Conservation (phyloP, 148 eudicot species). For the Rhododendron mucronatum region DNA sequence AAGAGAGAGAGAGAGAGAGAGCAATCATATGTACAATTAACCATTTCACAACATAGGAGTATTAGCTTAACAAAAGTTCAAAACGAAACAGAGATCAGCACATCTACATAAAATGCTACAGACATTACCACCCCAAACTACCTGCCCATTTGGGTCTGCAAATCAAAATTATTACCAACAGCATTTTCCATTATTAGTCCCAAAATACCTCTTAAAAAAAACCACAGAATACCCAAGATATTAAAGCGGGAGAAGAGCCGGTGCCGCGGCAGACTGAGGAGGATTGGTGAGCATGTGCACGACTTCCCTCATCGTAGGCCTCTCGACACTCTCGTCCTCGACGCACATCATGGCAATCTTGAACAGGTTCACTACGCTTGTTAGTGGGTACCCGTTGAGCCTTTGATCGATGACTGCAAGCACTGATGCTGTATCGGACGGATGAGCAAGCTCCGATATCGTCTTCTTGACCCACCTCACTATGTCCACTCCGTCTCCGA, state of each 20-base stretch:
- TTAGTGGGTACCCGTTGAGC: slow-evolving; percentile 52
- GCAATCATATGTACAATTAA: not conserved
- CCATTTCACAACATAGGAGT: not conserved
- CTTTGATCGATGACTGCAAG: slow-evolving; percentile 77
- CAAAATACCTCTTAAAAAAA: not conserved
- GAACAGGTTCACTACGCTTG: slow-evolving; percentile 64
- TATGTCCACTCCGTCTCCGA: slow-evolving; percentile 93
- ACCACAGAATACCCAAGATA: not conserved
- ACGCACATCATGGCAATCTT: slow-evolving; percentile 88
- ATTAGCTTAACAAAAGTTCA: not conserved
- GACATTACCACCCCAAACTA: not conserved
- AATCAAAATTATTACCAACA: not conserved
- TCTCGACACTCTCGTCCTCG: slow-evolving; percentile 59
- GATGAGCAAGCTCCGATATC: slow-evolving; percentile 54
- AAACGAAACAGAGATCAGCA: not conserved
- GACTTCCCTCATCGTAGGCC: slow-evolving; percentile 95
- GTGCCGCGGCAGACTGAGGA: slow-evolving; percentile 29
- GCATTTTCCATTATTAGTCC: slow-evolving; percentile 1
- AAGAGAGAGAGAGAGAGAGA: not conserved
- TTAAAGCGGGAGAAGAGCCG: slow-evolving; percentile 5
- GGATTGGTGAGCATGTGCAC: slow-evolving; percentile 83
- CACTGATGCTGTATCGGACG: slow-evolving; percentile 65
- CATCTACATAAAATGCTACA: not conserved
- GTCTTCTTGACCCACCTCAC: slow-evolving; percentile 83
- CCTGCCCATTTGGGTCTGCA: not conserved